Evolutionary conservation across 2,329 filamentous ascomycete genomes (phyloP).

Genomic region (Hypoxylon sp.): DNA sequence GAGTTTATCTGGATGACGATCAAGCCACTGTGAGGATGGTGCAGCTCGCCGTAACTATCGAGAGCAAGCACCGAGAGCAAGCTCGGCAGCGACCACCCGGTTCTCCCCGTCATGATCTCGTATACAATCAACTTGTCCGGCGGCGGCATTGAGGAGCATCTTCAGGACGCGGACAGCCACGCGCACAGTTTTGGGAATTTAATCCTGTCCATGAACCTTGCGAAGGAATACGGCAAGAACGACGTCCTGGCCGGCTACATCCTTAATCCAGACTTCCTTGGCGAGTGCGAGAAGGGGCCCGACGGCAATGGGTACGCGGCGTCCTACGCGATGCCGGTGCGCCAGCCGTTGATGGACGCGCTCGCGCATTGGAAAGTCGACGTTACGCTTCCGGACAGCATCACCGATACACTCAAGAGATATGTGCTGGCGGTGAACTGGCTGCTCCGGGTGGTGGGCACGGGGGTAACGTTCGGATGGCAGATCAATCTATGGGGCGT

Average conservation of each 20-base stretch:
- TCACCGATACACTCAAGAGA: constrained; percentile 14
- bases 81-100: constrained; percentile 1
- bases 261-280: constrained; percentile 21
- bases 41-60: constrained; percentile 2
- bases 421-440: constrained; percentile 21
- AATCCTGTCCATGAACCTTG: constrained; percentile 7
- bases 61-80: neutral
- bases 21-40: constrained; percentile 8
- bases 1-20: neutral
- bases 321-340: constrained; percentile 10
- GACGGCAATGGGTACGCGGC: neutral
- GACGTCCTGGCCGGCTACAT: constrained; percentile 5
- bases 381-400: constrained; percentile 1
- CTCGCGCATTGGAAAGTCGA: constrained; percentile 7
- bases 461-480: constrained; percentile 15
- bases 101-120: constrained; percentile 17
- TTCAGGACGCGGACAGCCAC: constrained; percentile 1
- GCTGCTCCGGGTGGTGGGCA: constrained; percentile 5
- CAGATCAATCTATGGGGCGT: constrained; percentile 17
- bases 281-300: constrained; percentile 12
- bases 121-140: constrained; percentile 19
- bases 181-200: constrained; percentile 16
- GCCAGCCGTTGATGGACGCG: constrained; percentile 5
- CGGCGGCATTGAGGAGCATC: neutral
- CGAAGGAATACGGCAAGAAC: neutral